Evolutionary conservation across 2,329 filamentous ascomycete species (phyloP), one percentile per base, ranked within the genome.

Genomic region (Pseudomassariella vexata): DNA sequence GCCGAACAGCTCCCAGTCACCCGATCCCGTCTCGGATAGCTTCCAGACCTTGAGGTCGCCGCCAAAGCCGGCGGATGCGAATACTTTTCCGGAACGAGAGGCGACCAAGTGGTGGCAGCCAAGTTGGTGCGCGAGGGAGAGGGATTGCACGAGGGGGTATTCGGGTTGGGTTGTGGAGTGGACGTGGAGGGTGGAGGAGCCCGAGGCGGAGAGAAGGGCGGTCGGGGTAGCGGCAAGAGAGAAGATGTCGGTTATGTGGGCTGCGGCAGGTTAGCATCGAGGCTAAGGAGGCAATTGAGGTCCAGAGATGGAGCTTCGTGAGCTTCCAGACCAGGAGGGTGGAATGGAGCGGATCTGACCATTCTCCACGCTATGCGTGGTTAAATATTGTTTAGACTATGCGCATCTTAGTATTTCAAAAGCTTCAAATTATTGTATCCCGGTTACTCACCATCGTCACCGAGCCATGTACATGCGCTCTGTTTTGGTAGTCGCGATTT

Each of bases 301-400:
- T n/a, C n/a, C n/a, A n/a, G n/a, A n/a, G n/a, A n/a, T 50, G 25
- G 28, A 28, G 11, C 14, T 6, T 5, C n/a, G n/a, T n/a, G n/a
- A n/a, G n/a, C n/a, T n/a, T n/a, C n/a, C n/a, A n/a, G 18, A 18
- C 22, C 42, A 32, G 40, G 35, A 23, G 36, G 31, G 16, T 9
- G 11, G 18, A 22, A 38, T 35, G 28, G 32, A 31, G 24, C 34
- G 28, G 26, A 28, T 23, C 67, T 57, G 57, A 86, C 86, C 88
- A 67, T 88, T 76, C 56, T 94, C 85, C 57, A 95, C 77, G 25
- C 88, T 90, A 60, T 95, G 86, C 46, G 84, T 83, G 51, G 90
- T 94, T 41, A 98, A 76, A 59, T 95, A 98, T 81, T 96, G 92
- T 68, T 96, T 96, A 35, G 92, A 98, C 92, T 95, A 37, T n/a